Percentiles rank a stretch among this genome's conserved stretches.
Conservation (phyloP, 2,329 filamentous ascomycete genomes). For the Claviceps pazoutovae region DNA sequence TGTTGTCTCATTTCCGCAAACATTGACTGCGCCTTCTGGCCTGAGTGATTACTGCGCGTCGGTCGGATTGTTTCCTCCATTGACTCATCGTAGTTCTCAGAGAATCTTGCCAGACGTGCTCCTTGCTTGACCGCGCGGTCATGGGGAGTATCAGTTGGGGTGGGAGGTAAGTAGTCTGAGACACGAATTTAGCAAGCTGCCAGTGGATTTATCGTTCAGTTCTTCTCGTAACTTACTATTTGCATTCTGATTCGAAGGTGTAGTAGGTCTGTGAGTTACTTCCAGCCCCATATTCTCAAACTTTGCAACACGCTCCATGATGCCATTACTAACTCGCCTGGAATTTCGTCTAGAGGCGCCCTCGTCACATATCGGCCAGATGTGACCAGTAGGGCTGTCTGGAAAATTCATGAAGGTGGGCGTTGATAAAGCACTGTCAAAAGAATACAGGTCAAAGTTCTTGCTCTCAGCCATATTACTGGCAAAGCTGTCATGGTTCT, state of each 20-base stretch:
- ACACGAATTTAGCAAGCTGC: constrained; percentile 4
- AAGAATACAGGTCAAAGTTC: constrained; percentile 36
- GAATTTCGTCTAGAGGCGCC: constrained; percentile 31
- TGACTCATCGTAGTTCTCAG: constrained; percentile 48
- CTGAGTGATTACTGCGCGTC: constrained; percentile 26
- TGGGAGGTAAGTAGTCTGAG: constrained; percentile 50
- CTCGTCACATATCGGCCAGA: constrained; percentile 33
- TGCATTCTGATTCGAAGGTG: constrained; percentile 46
- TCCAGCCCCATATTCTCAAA: constrained; percentile 40
- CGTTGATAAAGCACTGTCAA: constrained; percentile 32
- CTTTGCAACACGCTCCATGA: constrained; percentile 45
- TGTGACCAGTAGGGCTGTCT: constrained; percentile 30
- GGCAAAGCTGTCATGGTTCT: constrained; percentile 29
- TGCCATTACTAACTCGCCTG: constrained; percentile 43
- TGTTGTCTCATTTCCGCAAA: constrained; percentile 47
- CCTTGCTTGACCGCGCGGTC: constrained; percentile 30
- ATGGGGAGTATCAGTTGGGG: constrained; percentile 51
- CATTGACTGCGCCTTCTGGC: constrained; percentile 32
- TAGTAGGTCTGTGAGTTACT: constrained; percentile 38
- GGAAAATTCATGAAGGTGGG: constrained; percentile 36
- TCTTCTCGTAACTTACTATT: constrained; percentile 33
- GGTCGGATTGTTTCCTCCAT: constrained; percentile 55
- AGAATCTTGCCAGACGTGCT: constrained; percentile 34
- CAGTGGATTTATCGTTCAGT: not conserved
- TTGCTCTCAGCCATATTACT: constrained; percentile 28